Conservation (phyloP, 164 flowering plant genomes). For the Malania oleifera region DNA sequence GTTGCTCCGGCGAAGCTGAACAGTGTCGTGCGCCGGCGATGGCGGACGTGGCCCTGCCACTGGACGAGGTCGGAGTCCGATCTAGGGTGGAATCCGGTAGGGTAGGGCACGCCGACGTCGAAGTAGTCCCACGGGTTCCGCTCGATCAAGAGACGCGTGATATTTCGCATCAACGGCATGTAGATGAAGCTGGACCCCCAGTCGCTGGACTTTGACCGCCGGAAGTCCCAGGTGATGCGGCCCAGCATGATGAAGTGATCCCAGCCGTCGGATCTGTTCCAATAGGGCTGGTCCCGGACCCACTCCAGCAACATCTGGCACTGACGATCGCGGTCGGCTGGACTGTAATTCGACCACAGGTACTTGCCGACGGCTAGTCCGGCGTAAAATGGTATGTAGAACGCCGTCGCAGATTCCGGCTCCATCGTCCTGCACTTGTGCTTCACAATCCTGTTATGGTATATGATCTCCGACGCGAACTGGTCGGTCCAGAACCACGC, state of each 20-base stretch:
- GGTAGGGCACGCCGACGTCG: slow-evolving; percentile 93
- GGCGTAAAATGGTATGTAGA: slow-evolving; percentile 83
- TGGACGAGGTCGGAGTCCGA: slow-evolving; percentile 39
- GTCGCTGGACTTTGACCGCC: slow-evolving; percentile 58
- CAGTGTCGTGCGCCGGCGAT: slow-evolving; percentile 36
- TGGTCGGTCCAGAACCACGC: slow-evolving; percentile 86
- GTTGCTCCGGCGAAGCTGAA: slow-evolving; percentile 86
- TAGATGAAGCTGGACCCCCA: slow-evolving; percentile 85
- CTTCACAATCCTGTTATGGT: slow-evolving; percentile 59
- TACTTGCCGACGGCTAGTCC: slow-evolving; percentile 78
- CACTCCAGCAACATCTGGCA: slow-evolving; percentile 49
- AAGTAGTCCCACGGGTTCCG: slow-evolving; percentile 82
- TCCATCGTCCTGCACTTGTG: slow-evolving; percentile 69
- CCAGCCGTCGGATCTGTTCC: slow-evolving; percentile 60
- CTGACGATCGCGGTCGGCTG: slow-evolving; percentile 53
- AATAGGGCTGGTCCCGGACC: slow-evolving; percentile 52
- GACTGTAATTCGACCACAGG: slow-evolving; percentile 46
- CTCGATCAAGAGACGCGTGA: slow-evolving; percentile 82
- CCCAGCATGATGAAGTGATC: slow-evolving; percentile 87
- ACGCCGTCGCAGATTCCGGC: slow-evolving; percentile 65
- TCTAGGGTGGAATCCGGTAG: slow-evolving; percentile 90
- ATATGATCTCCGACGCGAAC: slow-evolving; percentile 67
- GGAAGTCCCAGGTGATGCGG: slow-evolving; percentile 89
- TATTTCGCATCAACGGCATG: slow-evolving; percentile 64
- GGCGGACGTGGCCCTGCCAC: slow-evolving; percentile 66